Percentiles rank a stretch among this genome's conserved stretches.
Evolutionary conservation across 1,284 basidiomycete genomes (phyloP).

Genomic region (Cystobasidium pallidum): DNA sequence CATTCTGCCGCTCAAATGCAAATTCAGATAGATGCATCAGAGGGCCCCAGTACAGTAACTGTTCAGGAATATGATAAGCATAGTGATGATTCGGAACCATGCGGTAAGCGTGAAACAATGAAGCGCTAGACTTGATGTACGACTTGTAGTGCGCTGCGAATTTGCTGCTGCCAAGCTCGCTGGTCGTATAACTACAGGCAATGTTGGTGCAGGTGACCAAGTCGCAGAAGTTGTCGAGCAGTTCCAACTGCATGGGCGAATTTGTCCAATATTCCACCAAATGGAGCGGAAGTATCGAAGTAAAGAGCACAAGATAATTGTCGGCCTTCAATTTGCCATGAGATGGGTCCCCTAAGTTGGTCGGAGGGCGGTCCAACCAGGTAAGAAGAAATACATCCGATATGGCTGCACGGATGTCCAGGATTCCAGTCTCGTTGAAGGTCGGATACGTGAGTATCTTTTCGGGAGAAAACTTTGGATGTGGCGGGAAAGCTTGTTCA

Average conservation of each 20-base stretch:
- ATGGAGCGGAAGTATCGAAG: constrained; percentile 41
- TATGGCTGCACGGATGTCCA: constrained; percentile 23
- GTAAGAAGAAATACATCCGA: constrained; percentile 39
- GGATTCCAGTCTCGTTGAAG: constrained; percentile 14
- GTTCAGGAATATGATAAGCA: constrained; percentile 40
- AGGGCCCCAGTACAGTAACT: constrained; percentile 44
- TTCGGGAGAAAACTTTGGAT: constrained; percentile 13
- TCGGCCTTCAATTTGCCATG: constrained; percentile 47
- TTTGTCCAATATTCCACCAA: constrained; percentile 16
- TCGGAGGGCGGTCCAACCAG: constrained; percentile 39
- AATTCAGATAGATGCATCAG: constrained; percentile 45
- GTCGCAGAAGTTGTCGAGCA: constrained; percentile 30
- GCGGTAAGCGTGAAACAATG: constrained; percentile 12
- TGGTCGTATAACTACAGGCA: constrained; percentile 16
- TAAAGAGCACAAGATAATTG: constrained; percentile 44
- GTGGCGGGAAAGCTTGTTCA: constrained; percentile 4
- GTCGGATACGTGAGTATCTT: constrained; percentile 5
- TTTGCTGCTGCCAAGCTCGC: constrained; percentile 16
- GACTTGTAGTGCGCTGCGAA: constrained; percentile 28
- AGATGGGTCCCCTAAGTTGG: constrained; percentile 35
- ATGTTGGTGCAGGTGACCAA: constrained; percentile 45
- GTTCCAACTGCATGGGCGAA: constrained; percentile 16
- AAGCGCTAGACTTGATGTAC: constrained; percentile 8
- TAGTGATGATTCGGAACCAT: constrained; percentile 47
- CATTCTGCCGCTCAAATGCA: constrained; percentile 41